Base-by-base conservation (phyloP, 208 protist species). In the Trypanosoma platydactyli region DNA sequence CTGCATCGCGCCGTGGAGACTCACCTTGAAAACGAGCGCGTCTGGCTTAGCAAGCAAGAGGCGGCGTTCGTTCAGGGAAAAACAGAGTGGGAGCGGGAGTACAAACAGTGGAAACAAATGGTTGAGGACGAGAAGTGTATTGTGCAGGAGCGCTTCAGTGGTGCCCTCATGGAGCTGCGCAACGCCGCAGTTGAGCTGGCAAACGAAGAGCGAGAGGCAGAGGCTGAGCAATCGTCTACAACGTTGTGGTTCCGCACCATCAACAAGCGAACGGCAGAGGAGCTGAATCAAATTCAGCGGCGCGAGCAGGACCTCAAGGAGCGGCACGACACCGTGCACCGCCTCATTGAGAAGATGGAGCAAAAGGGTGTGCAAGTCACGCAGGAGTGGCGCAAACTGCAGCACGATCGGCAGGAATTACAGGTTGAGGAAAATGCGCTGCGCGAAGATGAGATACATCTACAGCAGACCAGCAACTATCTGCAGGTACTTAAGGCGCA, bases 31-130 rank as follows among this genome's bases (percentile, higher is more conserved):
- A 73, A 79, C 9, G 88, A 94, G 60, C 72, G 51, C 20, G 18
- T 68, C 12, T 94, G 88, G 88, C 59, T 92, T 11, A 60, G 73
- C 1, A 76, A 94, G 69, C 81, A 89, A 56, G 79, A 91, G 73
- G 53, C 78, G 1, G 57, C 53, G 16, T 75, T 85, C 75, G 18
- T 55, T 11, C 67, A 73, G 18, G 81, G 52, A 44, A 64, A 73
- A 9, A 73, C 70, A 2, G 82, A 83, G 54, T 94, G 88, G 88
- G 78, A 86, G 58, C 77, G 85, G 12, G 83, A 91, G 68, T 86
- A 92, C 66, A 70, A 79, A 13, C 81, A 78, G 9, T 94, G 88
- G 88, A 70, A 76, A 62, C 77, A 82, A 30, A 68, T 83, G 41
- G 84, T 88, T 40, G 70, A 89, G 63, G 64, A 77, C 18, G 83